A percentile compares a stretch with the other conserved stretches of the same genome.
These are phyloP conservation scores for Sesbania bispinosa DNA, from an alignment of 306 rosid genomes.

Conservation along the genomic window DNA sequence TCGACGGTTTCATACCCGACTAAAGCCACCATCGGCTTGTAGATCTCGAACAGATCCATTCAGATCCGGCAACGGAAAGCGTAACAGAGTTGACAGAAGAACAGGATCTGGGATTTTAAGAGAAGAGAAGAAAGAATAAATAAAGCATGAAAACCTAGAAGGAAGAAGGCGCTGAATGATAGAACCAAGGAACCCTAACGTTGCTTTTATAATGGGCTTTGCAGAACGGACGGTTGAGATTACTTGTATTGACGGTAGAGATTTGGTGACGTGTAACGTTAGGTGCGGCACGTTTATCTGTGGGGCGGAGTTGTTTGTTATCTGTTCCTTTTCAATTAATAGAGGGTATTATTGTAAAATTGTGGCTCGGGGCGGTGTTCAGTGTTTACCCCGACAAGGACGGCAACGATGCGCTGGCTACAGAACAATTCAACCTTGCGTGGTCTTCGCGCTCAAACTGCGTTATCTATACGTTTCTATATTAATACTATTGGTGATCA, in stretches of 20 bases:
- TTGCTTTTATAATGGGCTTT: constrained; percentile 10
- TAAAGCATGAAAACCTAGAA: too few species aligned
- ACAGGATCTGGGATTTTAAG: background rate
- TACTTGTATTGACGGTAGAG: constrained; percentile 16
- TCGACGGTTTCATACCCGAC: background rate
- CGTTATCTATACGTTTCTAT: too few species aligned
- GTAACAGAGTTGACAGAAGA: fast-evolving
- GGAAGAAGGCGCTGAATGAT: background rate
- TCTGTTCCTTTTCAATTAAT: background rate
- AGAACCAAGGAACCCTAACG: background rate
- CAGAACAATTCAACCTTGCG: constrained; percentile 13
- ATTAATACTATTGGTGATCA: too few species aligned
- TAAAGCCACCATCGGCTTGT: background rate
- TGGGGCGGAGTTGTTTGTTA: background rate
- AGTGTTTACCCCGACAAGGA: background rate
- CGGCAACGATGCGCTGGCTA: constrained; percentile 25
- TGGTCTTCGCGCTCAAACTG: background rate
- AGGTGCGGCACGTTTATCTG: constrained; percentile 25
- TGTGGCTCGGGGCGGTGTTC: background rate
- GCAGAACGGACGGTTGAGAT: constrained; percentile 34
- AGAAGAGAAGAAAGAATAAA: too few species aligned
- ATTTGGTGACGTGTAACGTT: constrained; percentile 20
- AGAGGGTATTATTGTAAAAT: constrained; percentile 10
- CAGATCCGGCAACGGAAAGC: background rate
- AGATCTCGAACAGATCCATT: constrained; percentile 29